These are phyloP conservation scores for Rhizophora apiculata DNA, from an alignment of 345 rosid genomes.

Conservation along the genomic window DNA sequence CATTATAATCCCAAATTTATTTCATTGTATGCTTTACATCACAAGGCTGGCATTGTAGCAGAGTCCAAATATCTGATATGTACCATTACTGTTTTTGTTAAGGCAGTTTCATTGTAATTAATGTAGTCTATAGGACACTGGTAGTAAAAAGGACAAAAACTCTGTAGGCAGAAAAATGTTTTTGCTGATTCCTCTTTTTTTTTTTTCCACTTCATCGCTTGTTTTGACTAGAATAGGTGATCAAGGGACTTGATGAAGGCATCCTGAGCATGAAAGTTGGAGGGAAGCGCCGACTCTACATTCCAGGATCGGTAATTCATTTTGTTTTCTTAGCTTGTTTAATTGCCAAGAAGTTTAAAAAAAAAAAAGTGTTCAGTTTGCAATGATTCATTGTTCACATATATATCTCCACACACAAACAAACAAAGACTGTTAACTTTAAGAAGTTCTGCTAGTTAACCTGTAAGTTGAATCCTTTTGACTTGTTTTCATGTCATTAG, in stretches of 20 bases:
- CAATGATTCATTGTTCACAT: neutral
- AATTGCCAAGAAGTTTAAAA: no score
- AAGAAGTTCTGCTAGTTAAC: neutral
- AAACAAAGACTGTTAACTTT: neutral
- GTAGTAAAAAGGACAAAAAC: no score
- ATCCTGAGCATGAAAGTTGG: constrained; percentile 82
- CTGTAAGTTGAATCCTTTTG: neutral
- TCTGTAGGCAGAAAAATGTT: neutral
- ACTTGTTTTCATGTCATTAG: constrained; percentile 27
- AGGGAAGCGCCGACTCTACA: constrained; percentile 86
- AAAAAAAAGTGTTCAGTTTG: neutral
- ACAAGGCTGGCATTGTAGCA: no score
- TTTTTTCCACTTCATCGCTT: neutral
- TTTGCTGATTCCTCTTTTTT: neutral
- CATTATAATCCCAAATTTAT: neutral
- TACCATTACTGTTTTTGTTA: no score
- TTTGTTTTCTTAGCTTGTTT: no score
- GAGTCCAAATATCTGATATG: no score
- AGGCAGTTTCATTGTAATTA: no score
- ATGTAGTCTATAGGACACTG: no score
- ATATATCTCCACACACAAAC: neutral
- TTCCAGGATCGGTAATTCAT: constrained; percentile 71
- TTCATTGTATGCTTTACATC: neutral
- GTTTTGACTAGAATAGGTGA: constrained; percentile 55
- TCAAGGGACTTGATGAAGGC: constrained; percentile 97